Evolutionary conservation across 1,284 basidiomycete genomes (phyloP).

Genomic region (Cutaneotrichosporon sp.): DNA sequence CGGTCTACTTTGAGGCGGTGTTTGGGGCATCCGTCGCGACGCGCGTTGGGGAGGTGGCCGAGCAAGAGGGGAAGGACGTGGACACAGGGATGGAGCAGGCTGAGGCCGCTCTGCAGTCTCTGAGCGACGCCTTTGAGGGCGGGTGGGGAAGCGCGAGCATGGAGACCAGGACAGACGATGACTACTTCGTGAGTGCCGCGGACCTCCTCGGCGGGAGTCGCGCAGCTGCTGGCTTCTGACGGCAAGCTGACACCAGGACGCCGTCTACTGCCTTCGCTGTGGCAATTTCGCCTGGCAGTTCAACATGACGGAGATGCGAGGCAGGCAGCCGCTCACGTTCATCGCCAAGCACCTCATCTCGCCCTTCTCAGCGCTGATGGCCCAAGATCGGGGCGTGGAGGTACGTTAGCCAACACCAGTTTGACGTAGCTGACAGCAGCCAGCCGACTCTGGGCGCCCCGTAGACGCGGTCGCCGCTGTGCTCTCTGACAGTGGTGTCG

Average conservation of each 20-base stretch:
- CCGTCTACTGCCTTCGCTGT: conserved; percentile 20
- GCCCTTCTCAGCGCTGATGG: conserved; percentile 30
- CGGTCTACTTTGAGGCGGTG: conserved; percentile 33
- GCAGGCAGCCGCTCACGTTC: conserved; percentile 28
- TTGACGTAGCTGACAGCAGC: conserved; percentile 7
- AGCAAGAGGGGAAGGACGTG: conserved; percentile 7
- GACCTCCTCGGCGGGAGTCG: too few relatives aligned
- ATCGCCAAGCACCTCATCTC: conserved; percentile 35
- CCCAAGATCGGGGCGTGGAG: conserved; percentile 26
- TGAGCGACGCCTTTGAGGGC: conserved; percentile 25
- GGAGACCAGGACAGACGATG: conserved; percentile 27
- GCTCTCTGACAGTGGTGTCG: conserved; percentile 19
- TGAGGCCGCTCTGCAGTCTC: conserved; percentile 19
- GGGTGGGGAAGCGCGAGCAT: conserved; percentile 27
- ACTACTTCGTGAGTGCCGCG: conserved; percentile 36
- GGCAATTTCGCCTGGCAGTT: conserved; percentile 32
- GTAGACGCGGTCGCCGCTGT: conserved; percentile 20
- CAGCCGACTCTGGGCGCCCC: background rate
- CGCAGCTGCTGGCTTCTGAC: too few relatives aligned
- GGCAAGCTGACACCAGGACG: conserved; percentile 28
- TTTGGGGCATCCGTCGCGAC: conserved; percentile 28
- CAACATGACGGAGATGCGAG: conserved; percentile 34
- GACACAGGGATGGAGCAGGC: conserved; percentile 12
- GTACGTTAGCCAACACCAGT: conserved; percentile 6
- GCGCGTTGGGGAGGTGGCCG: conserved; percentile 21